These are phyloP conservation scores for Silybum marianum DNA, from an alignment of 129 eudicot genomes.

Conservation along the genomic window DNA sequence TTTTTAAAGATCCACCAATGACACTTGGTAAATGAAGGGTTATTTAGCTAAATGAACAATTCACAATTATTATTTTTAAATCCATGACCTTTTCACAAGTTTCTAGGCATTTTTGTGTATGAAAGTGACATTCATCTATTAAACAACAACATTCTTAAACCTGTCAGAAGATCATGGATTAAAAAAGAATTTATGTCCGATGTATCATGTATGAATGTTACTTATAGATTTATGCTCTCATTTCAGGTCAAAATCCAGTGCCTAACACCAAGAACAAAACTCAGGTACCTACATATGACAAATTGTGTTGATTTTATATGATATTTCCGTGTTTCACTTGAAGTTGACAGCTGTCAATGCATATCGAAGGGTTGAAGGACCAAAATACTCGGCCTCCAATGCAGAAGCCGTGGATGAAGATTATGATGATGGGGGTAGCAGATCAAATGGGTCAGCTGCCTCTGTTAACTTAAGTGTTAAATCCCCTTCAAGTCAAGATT, in stretches of 20 bases:
- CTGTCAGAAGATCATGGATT: background rate
- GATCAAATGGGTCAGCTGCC: constrained; percentile 46
- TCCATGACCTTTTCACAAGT: background rate
- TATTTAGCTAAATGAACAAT: background rate
- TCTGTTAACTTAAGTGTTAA: constrained; percentile 45
- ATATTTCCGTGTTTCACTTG: constrained; percentile 13
- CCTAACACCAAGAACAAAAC: constrained; percentile 54
- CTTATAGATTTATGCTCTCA: constrained; percentile 18
- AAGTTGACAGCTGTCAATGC: constrained; percentile 8
- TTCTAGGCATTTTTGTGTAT: background rate
- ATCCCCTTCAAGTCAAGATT: constrained; percentile 51
- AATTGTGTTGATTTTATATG: background rate
- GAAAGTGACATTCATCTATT: background rate
- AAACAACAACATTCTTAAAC: background rate
- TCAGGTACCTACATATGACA: constrained; percentile 46
- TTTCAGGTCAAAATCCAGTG: constrained; percentile 80
- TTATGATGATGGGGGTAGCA: constrained; percentile 37
- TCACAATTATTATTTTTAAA: background rate
- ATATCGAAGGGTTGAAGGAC: constrained; percentile 48
- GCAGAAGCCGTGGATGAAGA: constrained; percentile 43
- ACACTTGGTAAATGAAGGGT: background rate
- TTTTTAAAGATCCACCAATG: background rate
- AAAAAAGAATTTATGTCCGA: background rate
- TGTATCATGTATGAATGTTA: background rate
- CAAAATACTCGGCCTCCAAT: constrained; percentile 40